A percentile compares a stretch with the other conserved stretches of the same genome.
These are phyloP conservation scores for Diplosphaera chodatii DNA, from an alignment of 139 green algal genomes.

Conservation along the genomic window DNA sequence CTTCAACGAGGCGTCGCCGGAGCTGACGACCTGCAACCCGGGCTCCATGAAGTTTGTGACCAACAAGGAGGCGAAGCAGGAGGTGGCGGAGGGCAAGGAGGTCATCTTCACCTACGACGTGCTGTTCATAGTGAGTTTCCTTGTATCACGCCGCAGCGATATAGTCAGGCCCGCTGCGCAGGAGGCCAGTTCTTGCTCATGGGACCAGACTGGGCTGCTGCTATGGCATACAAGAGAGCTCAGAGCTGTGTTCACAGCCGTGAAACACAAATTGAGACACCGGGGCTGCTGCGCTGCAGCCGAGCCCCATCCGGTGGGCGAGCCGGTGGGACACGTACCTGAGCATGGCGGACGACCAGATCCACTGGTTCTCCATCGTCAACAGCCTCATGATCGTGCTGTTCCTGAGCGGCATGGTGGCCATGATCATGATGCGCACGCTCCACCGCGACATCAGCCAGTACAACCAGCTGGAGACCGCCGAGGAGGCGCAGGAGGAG, in stretches of 20 bases:
- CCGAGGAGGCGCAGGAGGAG: constrained; percentile 91
- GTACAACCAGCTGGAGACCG: constrained; percentile 96
- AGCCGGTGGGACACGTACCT: constrained; percentile 98
- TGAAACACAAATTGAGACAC: no score
- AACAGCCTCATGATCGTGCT: constrained; percentile 99
- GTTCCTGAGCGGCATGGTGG: constrained; percentile 97
- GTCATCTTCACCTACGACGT: constrained; percentile 98
- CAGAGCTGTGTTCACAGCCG: no score
- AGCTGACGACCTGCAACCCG: constrained; percentile 88
- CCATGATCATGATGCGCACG: constrained; percentile 98
- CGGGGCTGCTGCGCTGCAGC: constrained; percentile 27
- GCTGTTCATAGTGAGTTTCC: constrained; percentile 60
- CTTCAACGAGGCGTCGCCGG: constrained; percentile 55
- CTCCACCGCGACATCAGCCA: constrained; percentile 91
- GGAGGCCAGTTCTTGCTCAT: no score
- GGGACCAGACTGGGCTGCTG: no score
- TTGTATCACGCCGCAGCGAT: no score
- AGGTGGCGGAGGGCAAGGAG: constrained; percentile 75
- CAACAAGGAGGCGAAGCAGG: constrained; percentile 64
- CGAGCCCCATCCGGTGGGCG: constrained; percentile 88
- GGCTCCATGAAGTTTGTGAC: constrained; percentile 70
- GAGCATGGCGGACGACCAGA: constrained; percentile 91
- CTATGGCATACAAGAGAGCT: no score
- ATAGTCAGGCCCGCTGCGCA: no score
- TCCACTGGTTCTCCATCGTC: constrained; percentile 99